These are phyloP conservation scores for Trypanosomatidae sp. DNA, from an alignment of 208 protist species.

Conservation along the genomic window DNA sequence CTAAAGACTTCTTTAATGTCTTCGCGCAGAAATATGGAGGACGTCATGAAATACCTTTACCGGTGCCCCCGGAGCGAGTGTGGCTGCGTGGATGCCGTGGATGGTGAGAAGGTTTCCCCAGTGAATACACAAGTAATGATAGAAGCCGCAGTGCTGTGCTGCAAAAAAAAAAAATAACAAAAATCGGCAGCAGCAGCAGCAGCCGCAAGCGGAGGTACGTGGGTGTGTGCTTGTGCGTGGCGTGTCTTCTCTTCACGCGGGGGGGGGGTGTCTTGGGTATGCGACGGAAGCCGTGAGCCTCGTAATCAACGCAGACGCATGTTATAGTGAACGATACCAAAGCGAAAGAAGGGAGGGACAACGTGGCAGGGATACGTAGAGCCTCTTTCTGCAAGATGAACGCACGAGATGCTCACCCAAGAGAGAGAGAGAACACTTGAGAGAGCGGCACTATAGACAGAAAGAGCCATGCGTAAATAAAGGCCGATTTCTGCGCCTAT, in stretches of 20 bases:
- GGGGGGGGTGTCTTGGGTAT: not conserved
- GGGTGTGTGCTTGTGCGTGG: not conserved
- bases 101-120: not conserved
- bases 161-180: not conserved
- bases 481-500: not conserved
- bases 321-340: not conserved
- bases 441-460: not conserved
- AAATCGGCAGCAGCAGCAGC: not conserved
- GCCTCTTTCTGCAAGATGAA: not conserved
- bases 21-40: constrained; percentile 38
- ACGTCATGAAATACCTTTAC: not conserved
- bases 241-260: not conserved
- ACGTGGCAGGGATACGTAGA: not conserved
- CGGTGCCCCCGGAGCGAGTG: not conserved
- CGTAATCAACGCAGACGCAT: not conserved
- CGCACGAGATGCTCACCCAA: not conserved
- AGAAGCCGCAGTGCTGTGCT: not conserved
- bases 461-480: not conserved
- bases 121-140: not conserved
- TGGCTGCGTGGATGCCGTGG: not conserved
- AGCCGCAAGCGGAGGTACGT: not conserved
- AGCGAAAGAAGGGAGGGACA: not conserved
- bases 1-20: constrained; percentile 84
- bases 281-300: not conserved
- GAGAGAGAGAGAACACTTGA: not conserved